Evolutionary conservation across 148 eudicot species (phyloP).

Genomic region (Euryodendron excelsum): DNA sequence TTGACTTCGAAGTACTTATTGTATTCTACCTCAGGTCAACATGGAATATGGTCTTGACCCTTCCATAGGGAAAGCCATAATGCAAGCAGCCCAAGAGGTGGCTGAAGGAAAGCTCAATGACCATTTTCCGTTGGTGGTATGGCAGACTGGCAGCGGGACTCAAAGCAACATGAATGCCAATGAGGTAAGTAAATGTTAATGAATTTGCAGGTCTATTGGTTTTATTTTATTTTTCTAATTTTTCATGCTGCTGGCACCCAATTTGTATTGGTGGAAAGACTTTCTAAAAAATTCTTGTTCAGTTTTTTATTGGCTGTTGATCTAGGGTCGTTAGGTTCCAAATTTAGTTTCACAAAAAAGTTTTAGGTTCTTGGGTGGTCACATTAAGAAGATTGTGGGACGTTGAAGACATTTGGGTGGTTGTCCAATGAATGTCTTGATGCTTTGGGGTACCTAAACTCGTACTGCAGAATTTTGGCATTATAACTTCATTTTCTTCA

Average conservation of each 20-base stretch:
- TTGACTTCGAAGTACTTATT: slow-evolving; percentile 11
- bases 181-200: slow-evolving; percentile 54
- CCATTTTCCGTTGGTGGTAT: slow-evolving; percentile 91
- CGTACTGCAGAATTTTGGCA: neutral
- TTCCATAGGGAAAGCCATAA: slow-evolving; percentile 85
- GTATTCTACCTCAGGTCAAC: slow-evolving; percentile 61
- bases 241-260: neutral
- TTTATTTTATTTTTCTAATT: neutral
- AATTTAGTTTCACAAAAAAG: neutral
- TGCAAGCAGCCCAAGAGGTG: slow-evolving; percentile 98
- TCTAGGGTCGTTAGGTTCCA: neutral
- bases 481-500: neutral
- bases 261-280: neutral
- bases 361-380: too few species aligned
- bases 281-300: neutral
- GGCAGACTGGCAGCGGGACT: slow-evolving; percentile 99
- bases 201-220: neutral
- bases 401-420: too few species aligned
- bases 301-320: too few species aligned
- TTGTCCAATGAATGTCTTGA: neutral
- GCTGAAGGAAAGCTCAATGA: slow-evolving; percentile 91
- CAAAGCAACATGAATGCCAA: slow-evolving; percentile 99
- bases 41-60: slow-evolving; percentile 97
- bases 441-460: neutral
- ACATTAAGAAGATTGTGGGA: neutral